A percentile compares a stretch with the other conserved stretches of the same genome.
These are phyloP conservation scores for Setomelanomma holmii DNA, from an alignment of 2,329 filamentous ascomycete genomes.

Conservation along the genomic window DNA sequence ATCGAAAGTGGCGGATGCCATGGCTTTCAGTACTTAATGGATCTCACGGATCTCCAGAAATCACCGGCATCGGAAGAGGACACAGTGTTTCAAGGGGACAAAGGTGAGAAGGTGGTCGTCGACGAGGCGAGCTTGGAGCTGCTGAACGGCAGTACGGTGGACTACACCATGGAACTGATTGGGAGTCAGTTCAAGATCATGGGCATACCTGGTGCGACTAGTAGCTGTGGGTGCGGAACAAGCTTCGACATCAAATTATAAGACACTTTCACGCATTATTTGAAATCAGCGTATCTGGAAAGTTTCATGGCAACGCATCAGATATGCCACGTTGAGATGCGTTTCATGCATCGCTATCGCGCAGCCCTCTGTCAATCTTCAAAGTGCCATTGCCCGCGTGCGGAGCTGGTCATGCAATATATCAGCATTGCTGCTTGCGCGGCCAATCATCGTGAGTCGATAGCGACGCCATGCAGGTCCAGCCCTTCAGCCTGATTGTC, in stretches of 20 bases:
- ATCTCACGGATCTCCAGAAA: conserved; percentile 70
- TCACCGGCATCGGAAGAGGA: conserved; percentile 70
- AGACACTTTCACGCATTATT: too few relatives aligned
- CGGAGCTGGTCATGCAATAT: too few relatives aligned
- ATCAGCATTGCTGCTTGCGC: not conserved
- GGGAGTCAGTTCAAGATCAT: conserved; percentile 95
- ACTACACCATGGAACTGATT: conserved; percentile 96
- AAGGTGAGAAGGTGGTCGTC: conserved; percentile 80
- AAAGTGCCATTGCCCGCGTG: too few relatives aligned
- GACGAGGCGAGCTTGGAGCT: conserved; percentile 87
- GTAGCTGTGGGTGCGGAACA: conserved; percentile 95
- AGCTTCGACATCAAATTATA: conserved; percentile 87
- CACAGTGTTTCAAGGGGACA: conserved; percentile 78
- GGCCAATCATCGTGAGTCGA: not conserved
- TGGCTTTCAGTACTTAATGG: conserved; percentile 97
- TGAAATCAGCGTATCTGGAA: too few relatives aligned
- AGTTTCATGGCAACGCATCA: too few relatives aligned
- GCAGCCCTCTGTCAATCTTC: too few relatives aligned
- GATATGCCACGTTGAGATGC: too few relatives aligned
- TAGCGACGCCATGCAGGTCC: not conserved
- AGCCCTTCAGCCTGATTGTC: not conserved
- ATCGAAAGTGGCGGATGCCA: conserved; percentile 96
- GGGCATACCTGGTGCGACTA: conserved; percentile 89
- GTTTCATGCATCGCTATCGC: too few relatives aligned
- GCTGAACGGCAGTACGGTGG: conserved; percentile 90